Percentiles rank a stretch among this genome's conserved stretches.
Conservation (phyloP, 139 green algal species). For the Volvox reticuliferus region DNA sequence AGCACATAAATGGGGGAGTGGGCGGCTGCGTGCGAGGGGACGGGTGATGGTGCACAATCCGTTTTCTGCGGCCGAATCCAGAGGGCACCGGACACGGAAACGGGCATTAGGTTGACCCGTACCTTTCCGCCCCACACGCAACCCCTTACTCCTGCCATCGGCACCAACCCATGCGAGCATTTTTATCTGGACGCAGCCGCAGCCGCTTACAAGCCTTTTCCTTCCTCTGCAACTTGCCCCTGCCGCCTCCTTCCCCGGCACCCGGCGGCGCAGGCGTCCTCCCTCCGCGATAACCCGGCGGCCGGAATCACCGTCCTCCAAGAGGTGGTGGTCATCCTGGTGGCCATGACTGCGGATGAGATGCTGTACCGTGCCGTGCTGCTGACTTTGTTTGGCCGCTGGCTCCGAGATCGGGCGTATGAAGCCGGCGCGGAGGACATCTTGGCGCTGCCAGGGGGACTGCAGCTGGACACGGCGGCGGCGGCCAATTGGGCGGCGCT, state of each 20-base stretch:
- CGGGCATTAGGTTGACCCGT: too few species aligned
- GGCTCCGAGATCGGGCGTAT: constrained; percentile 56
- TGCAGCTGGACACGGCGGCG: constrained; percentile 13
- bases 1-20: too few species aligned
- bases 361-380: constrained; percentile 74
- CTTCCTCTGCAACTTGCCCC: too few species aligned
- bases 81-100: too few species aligned
- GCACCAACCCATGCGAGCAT: too few species aligned
- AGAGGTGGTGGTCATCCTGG: constrained; percentile 42
- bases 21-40: too few species aligned
- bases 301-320: constrained; percentile 25
- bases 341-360: constrained; percentile 63
- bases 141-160: background rate
- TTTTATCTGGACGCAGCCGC: too few species aligned
- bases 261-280: constrained; percentile 47
- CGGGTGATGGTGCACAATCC: too few species aligned
- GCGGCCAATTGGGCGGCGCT: constrained; percentile 35
- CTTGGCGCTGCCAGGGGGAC: background rate
- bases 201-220: too few species aligned
- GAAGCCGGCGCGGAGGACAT: constrained; percentile 47
- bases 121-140: background rate
- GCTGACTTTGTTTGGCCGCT: constrained; percentile 61
- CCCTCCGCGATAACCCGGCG: constrained; percentile 50
- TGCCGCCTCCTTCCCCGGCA: too few species aligned
- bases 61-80: too few species aligned